These are phyloP conservation scores for Alternaria sp. DNA, from an alignment of 2,329 filamentous ascomycete genomes.

Conservation along the genomic window DNA sequence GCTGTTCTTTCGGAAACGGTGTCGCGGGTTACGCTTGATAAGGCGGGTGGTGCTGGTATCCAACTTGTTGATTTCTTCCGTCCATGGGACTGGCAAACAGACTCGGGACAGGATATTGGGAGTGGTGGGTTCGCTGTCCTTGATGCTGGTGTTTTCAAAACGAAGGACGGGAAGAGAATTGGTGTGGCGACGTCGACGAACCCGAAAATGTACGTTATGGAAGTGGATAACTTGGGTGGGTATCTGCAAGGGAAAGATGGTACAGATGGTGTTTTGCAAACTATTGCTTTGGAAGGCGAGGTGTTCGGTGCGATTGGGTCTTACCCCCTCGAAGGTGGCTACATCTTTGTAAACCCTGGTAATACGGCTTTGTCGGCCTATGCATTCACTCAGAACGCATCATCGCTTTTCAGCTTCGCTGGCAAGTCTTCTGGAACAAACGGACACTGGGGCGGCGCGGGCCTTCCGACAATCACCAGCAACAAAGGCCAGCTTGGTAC, in stretches of 20 bases:
- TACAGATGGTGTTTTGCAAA: constrained; percentile 35
- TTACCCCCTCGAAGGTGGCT: constrained; percentile 40
- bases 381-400: constrained; percentile 29
- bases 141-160: constrained; percentile 28
- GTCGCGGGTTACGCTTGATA: constrained; percentile 17
- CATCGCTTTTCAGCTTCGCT: constrained; percentile 40
- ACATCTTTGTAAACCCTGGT: constrained; percentile 43
- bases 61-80: constrained; percentile 30
- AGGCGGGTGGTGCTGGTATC: constrained; percentile 18
- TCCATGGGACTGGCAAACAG: constrained; percentile 19
- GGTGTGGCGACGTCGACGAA: constrained; percentile 45
- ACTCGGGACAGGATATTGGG: constrained; percentile 28
- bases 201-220: constrained; percentile 36
- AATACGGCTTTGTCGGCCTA: constrained; percentile 43
- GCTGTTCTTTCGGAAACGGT: constrained; percentile 25
- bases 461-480: constrained; percentile 51
- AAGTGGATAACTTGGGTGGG: constrained; percentile 37
- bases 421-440: constrained; percentile 37
- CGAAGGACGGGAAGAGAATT: constrained; percentile 31
- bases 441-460: constrained; percentile 41
- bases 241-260: constrained; percentile 32
- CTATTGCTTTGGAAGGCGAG: constrained; percentile 30
- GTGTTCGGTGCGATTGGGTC: constrained; percentile 35
- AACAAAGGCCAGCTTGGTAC: constrained; percentile 47
- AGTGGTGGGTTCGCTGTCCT: constrained; percentile 29